Percentiles rank a stretch among this genome's conserved stretches.
These are phyloP conservation scores for Yamagishiella unicocca DNA, from an alignment of 139 green algal species.

Conservation along the genomic window DNA sequence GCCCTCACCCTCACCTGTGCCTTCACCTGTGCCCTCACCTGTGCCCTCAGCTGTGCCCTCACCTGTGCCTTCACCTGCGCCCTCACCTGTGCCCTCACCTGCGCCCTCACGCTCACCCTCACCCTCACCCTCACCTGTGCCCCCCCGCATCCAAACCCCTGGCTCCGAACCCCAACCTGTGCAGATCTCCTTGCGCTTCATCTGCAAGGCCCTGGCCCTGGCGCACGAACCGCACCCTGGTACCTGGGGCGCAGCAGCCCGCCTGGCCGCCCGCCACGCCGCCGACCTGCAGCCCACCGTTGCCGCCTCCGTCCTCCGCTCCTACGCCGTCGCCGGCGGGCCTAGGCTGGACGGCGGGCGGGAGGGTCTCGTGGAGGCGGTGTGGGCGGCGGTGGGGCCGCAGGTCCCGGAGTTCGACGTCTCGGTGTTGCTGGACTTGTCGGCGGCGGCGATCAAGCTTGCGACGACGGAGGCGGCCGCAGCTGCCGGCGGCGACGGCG, in stretches of 20 bases:
- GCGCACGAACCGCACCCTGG: not conserved
- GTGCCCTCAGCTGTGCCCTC: no score
- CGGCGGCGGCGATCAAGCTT: not conserved
- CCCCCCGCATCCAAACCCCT: not conserved
- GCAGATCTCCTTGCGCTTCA: slow-evolving; percentile 7
- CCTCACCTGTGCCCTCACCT: no score
- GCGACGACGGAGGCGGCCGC: not conserved
- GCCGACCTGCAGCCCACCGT: slow-evolving; percentile 34
- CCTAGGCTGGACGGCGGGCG: slow-evolving; percentile 6
- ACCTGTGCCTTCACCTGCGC: no score
- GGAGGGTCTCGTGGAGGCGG: not conserved
- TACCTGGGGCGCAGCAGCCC: slow-evolving; percentile 15
- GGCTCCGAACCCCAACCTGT: not conserved
- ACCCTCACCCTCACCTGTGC: no score
- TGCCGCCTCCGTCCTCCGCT: slow-evolving; percentile 2
- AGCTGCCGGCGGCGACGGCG: not conserved
- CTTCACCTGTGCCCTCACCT: no score
- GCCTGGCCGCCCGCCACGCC: slow-evolving; percentile 37
- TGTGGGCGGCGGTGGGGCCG: slow-evolving; percentile 23
- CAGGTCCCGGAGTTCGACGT: not conserved
- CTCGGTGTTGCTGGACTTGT: not conserved
- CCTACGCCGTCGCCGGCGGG: not conserved
- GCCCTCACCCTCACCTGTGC: no score
- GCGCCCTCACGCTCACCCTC: no score
- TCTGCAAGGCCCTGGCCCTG: slow-evolving; percentile 10